Percentiles rank a stretch among this genome's conserved stretches.
Evolutionary conservation across 2,329 filamentous ascomycete genomes (phyloP).

Genomic region (Simplicillium sp.): DNA sequence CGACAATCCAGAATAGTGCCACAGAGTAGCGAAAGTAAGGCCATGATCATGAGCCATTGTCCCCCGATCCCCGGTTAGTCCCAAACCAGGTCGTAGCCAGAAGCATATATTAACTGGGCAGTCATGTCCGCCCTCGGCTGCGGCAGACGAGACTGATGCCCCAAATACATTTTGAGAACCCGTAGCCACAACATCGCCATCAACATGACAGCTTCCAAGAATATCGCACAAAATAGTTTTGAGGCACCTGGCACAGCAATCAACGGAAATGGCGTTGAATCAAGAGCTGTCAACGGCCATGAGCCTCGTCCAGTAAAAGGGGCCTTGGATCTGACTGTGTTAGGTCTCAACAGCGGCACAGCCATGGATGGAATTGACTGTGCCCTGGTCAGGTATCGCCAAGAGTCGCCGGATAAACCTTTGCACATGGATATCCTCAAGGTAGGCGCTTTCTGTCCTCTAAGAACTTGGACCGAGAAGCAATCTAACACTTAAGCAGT

Average conservation of each 20-base stretch:
- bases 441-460: neutral
- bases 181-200: conserved; percentile 1
- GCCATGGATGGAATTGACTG: conserved; percentile 49
- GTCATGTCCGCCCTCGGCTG: no score
- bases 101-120: no score
- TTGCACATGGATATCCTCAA: conserved; percentile 45
- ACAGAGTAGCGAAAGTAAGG: no score
- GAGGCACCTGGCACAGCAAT: neutral
- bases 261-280: neutral
- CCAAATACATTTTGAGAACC: no score
- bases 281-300: conserved; percentile 6
- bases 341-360: conserved; percentile 39
- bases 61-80: no score
- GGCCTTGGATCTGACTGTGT: conserved; percentile 36
- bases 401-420: conserved; percentile 37
- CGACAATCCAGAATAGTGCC: no score
- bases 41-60: no score
- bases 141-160: no score
- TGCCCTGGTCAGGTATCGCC: conserved; percentile 44
- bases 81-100: no score
- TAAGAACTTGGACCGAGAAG: neutral
- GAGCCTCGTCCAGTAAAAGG: conserved; percentile 3
- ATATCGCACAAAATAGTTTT: conserved; percentile 1
- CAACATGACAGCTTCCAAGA: conserved; percentile 3
- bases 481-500: conserved; percentile 14